Evolutionary conservation across 768 basidiomycete species (phyloP).

Genomic region (Suillus decipiens): DNA sequence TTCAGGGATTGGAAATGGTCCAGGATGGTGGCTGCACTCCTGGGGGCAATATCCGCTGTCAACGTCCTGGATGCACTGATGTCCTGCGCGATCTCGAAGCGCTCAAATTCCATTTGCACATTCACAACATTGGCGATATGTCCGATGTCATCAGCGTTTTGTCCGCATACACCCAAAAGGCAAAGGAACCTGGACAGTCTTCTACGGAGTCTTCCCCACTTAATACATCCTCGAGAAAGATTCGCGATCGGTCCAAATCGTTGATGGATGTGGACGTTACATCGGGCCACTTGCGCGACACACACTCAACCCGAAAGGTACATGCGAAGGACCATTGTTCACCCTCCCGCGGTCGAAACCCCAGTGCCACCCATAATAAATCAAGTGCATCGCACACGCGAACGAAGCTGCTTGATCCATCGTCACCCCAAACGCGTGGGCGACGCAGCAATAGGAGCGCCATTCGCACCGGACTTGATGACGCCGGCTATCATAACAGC

Average conservation of each 20-base stretch:
- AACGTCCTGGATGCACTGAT: constrained; percentile 47
- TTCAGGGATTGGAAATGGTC: constrained; percentile 30
- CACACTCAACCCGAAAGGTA: background rate
- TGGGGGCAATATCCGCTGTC: constrained; percentile 41
- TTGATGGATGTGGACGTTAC: constrained; percentile 1
- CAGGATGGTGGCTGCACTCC: constrained; percentile 28
- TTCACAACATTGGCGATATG: constrained; percentile 51
- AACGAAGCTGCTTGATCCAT: background rate
- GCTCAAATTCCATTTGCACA: constrained; percentile 55
- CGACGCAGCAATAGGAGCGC: constrained; percentile 20
- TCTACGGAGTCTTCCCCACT: background rate
- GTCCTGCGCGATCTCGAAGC: constrained; percentile 43
- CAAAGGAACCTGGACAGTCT: background rate
- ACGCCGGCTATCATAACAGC: constrained; percentile 11
- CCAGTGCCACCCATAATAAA: background rate
- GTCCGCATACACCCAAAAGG: background rate
- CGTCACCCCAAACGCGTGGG: constrained; percentile 17
- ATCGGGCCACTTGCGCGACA: background rate
- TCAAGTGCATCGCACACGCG: background rate
- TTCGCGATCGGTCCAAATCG: constrained; percentile 22
- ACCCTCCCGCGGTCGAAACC: background rate
- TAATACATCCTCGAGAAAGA: constrained; percentile 7
- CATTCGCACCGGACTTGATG: constrained; percentile 1
- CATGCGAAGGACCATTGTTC: background rate
- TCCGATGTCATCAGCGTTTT: background rate